Base-by-base conservation (phyloP, 1,284 basidiomycete species). In the Trametes sp. region DNA sequence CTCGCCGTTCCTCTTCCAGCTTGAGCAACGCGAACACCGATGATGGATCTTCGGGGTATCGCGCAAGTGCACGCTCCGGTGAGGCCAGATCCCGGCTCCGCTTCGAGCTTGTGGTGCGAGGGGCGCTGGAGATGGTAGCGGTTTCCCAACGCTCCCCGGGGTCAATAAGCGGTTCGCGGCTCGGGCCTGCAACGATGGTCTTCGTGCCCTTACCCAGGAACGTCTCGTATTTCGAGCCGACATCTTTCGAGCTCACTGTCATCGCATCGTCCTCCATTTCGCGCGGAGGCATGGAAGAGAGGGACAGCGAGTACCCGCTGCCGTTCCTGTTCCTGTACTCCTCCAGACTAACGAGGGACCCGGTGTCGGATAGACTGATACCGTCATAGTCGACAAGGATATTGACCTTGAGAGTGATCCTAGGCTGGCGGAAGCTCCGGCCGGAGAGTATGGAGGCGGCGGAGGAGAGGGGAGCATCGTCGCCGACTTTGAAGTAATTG, bases 361-460 rank as follows among this genome's bases (percentile, higher is more conserved):
- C 88, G 1, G 93, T 93, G 70, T 96, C 95, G 16, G 92, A 95
- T 60, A 96, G 81, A 74, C 90, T 93, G n/a, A 92, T 94, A 0
- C 94, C 93, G 72, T 96, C 95, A 70, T 94, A 95, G 67, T 95
- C 94, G 61, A 95, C 87, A 4, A 83, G 81, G 33, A 97, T 88
- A 49, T 88, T 83, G 46, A 96, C 85, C 19, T 86, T 82, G 24
- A 96, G 78, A 0, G 88, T 91, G 61, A 96, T 91, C 74, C 87
- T 93, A 45, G 84, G 80, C 42, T 81, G 79, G 8, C 84, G 82
- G 68, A 89, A 86, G 74, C 88, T 89, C 52, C 88, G 82, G 2
- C 88, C 88, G 24, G 90, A 93, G 54, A 92, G 79, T 52, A 88
- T 87, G 28, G 93, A 93, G 0, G 85, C 82, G 1, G 84, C 84